Percentiles rank a stretch among this genome's conserved stretches.
phyloP scores from a whole-genome alignment of 805 yeast genomes.

The Clavispora carvajalis region DNA sequence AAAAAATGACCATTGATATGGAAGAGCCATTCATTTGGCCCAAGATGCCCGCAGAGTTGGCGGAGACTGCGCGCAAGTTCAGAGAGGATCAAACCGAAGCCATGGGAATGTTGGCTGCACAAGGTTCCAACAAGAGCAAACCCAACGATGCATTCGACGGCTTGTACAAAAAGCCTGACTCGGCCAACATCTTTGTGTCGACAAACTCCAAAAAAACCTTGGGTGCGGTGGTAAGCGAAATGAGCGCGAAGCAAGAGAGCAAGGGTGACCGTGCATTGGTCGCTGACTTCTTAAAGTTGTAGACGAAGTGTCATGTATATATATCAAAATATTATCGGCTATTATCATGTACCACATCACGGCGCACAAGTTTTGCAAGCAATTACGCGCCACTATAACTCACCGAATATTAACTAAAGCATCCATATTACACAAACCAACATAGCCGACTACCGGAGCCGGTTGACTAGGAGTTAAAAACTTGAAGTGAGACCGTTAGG shows the following conservation, averaged over 20 bases:
- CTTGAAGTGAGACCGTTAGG: too few relatives aligned
- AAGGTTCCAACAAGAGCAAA: constrained; percentile 64
- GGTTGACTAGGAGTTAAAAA: background rate
- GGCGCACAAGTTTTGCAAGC: too few relatives aligned
- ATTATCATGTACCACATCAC: background rate
- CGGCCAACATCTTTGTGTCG: constrained; percentile 38
- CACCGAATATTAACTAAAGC: background rate
- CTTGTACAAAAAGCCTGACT: constrained; percentile 41
- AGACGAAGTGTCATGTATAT: constrained; percentile 3
- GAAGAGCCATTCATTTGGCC: constrained; percentile 97
- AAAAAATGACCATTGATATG: constrained; percentile 97
- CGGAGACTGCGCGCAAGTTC: constrained; percentile 31
- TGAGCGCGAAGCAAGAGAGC: constrained; percentile 19
- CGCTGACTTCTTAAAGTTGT: constrained; percentile 25
- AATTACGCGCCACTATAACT: background rate
- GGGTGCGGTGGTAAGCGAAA: constrained; percentile 14
- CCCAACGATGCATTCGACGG: constrained; percentile 77
- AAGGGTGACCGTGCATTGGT: constrained; percentile 27
- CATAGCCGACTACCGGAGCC: constrained; percentile 2
- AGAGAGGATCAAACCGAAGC: constrained; percentile 42
- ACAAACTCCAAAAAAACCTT: constrained; percentile 21
- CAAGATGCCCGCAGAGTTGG: constrained; percentile 38
- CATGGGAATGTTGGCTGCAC: constrained; percentile 44
- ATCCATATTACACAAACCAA: background rate
- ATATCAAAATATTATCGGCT: background rate